Percentiles rank a stretch among this genome's conserved stretches.
Evolutionary conservation across 805 yeast genomes (phyloP).

Genomic region (Wickerhamomyces hampshirensis): DNA sequence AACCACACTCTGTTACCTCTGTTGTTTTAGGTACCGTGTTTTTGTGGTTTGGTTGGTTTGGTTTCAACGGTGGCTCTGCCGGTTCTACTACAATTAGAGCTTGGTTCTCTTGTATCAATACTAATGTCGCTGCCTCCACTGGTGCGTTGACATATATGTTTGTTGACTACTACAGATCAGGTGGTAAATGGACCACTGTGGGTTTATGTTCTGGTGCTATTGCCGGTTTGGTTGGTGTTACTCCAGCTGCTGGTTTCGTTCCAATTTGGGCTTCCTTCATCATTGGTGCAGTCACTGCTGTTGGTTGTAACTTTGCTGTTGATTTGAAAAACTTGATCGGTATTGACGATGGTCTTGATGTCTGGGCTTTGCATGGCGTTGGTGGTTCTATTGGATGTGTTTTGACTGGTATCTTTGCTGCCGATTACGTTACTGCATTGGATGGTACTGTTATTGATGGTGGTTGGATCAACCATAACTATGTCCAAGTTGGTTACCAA

Average conservation of each 20-base stretch:
- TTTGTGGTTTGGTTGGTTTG: slow-evolving; percentile 99
- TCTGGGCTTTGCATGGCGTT: slow-evolving; percentile 88
- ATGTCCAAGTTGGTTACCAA: slow-evolving; percentile 82
- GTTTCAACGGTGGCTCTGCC: slow-evolving; percentile 97
- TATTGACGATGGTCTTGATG: slow-evolving; percentile 94
- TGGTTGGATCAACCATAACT: slow-evolving; percentile 87
- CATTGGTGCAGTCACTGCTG: slow-evolving; percentile 74
- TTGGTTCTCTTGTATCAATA: slow-evolving; percentile 89
- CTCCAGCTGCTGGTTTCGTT: slow-evolving; percentile 96
- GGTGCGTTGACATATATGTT: slow-evolving; percentile 96
- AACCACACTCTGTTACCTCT: slow-evolving; percentile 88
- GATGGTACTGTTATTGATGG: slow-evolving; percentile 74
- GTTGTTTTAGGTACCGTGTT: slow-evolving; percentile 91
- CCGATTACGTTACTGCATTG: slow-evolving; percentile 79
- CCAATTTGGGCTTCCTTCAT: slow-evolving; percentile 87
- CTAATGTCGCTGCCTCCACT: slow-evolving; percentile 88
- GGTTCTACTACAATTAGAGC: slow-evolving; percentile 92
- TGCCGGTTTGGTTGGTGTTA: slow-evolving; percentile 90
- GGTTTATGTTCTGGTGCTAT: slow-evolving; percentile 93
- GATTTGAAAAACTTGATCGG: slow-evolving; percentile 66
- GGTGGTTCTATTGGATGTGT: slow-evolving; percentile 86
- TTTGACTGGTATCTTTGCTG: slow-evolving; percentile 89
- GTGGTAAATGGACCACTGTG: slow-evolving; percentile 87
- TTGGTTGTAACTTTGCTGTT: slow-evolving; percentile 80
- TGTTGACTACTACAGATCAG: slow-evolving; percentile 75